Base-by-base conservation (phyloP, 768 basidiomycete species). In the Phanerodontia chrysosporium region DNA sequence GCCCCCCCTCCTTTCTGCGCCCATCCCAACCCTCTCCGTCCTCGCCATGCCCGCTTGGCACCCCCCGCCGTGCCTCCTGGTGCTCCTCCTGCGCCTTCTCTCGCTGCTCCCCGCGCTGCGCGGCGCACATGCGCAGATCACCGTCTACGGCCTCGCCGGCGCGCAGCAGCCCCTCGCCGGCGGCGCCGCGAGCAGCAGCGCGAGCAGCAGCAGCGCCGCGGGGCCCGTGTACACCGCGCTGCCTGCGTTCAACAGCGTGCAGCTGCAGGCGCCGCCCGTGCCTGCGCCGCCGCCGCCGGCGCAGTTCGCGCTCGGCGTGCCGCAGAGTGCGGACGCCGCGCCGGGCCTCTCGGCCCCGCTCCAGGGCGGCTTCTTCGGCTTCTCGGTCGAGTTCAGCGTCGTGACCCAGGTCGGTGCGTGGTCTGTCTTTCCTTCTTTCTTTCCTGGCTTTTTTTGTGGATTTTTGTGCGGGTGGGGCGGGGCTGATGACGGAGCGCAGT, bases 311-410 rank as follows among this genome's bases (percentile, higher is more conserved):
- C 61, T 87, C 1, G 72, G 76, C 55, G 70, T 86, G 10, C 51
- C 60, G 22, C 57, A 51, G 28, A 62, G 52, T 22, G 67, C 64
- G 13, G 58, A 56, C 5, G 62, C 63, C n/a, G 66, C 73, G 45
- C 52, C 60, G 2, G 72, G 69, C 10, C 61, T 83, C 35, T 78
- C 78, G 1, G 78, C 79, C 54, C 65, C 68, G 13, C 77, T 78
- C 58, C 64, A 68, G 18, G 85, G 83, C 16, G 78, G 82, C 10
- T 90, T 90, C 67, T 79, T 85, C 52, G 88, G 87, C 0, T 91
- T 91, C 67, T 88, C 85, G 3, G 79, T 92, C 32, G 89, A 91
- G 68, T 78, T 90, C 75, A 87, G 87, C 48, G 83, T 90, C 2
- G 78, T 83, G 9, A 81, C 80, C 57, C 82, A 83, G 72, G 75